These are phyloP conservation scores for Penicillium fimorum DNA, from an alignment of 495 filamentous ascomycete genomes.

Conservation along the genomic window DNA sequence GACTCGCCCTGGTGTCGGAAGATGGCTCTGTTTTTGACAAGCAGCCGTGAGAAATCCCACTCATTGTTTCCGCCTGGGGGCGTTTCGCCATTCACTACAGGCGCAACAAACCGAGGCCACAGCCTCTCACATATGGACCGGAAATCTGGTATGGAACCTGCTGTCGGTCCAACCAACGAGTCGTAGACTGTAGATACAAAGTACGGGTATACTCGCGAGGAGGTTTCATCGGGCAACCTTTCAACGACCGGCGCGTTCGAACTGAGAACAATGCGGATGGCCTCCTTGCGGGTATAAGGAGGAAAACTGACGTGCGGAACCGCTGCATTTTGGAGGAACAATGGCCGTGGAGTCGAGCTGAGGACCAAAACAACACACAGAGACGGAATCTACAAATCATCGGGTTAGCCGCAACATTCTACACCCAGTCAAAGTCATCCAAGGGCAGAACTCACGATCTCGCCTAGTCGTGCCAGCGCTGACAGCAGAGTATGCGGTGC, in stretches of 20 bases:
- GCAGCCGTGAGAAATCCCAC: constrained; percentile 77
- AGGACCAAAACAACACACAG: constrained; percentile 78
- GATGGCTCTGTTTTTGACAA: constrained; percentile 68
- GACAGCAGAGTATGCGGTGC: constrained; percentile 75
- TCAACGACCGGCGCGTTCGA: constrained; percentile 37
- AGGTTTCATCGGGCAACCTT: constrained; percentile 30
- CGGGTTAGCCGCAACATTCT: constrained; percentile 2
- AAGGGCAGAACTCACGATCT: constrained; percentile 56
- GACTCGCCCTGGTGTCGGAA: constrained; percentile 79
- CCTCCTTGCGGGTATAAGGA: constrained; percentile 76
- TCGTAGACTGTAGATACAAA: constrained; percentile 46
- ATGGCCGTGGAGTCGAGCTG: constrained; percentile 63
- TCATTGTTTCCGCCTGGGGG: constrained; percentile 48
- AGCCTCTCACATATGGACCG: constrained; percentile 57
- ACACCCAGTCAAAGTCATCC: neutral
- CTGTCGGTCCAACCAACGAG: constrained; percentile 43
- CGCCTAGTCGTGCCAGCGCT: constrained; percentile 74
- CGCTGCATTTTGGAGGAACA: constrained; percentile 67
- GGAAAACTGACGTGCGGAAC: constrained; percentile 82
- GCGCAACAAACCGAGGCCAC: constrained; percentile 73
- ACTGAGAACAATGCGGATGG: constrained; percentile 65
- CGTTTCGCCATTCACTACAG: constrained; percentile 35
- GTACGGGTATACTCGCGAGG: constrained; percentile 38
- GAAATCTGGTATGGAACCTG: constrained; percentile 45
- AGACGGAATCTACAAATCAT: constrained; percentile 63